Conservation (phyloP, 169 alveolate species). For the Neospora caninum region DNA sequence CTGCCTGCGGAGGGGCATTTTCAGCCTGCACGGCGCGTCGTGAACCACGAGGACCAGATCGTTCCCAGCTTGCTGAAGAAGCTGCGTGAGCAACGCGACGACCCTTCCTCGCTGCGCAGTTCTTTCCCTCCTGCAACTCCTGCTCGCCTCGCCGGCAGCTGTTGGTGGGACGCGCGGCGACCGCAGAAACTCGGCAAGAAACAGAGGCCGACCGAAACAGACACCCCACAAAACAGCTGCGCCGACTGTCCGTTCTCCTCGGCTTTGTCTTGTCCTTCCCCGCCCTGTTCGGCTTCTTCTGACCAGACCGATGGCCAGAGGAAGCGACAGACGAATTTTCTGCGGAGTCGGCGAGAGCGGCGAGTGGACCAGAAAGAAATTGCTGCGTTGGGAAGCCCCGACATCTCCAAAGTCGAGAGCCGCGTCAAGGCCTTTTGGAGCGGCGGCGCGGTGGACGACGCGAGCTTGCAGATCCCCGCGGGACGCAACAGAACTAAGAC, state of each 20-base stretch:
- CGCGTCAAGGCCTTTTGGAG: constrained; percentile 1
- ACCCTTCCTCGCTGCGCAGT: background rate
- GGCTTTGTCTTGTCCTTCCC: no score
- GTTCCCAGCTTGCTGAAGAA: constrained; percentile 25
- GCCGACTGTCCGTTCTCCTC: no score
- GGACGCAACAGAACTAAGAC: no score
- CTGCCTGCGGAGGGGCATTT: no score
- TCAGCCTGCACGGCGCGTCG: no score
- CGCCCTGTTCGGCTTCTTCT: no score
- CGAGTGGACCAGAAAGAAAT: constrained; percentile 10
- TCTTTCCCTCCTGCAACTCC: background rate
- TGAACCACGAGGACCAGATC: constrained; percentile 24
- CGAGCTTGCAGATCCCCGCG: no score
- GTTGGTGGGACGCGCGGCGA: background rate
- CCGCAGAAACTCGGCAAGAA: background rate
- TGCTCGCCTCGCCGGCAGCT: background rate
- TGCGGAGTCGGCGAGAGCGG: constrained; percentile 1
- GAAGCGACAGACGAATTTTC: background rate
- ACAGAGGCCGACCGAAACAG: no score
- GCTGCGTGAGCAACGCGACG: constrained; percentile 5
- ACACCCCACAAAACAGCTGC: no score
- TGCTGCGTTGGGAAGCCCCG: background rate
- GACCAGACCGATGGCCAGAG: no score
- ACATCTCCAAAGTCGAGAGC: background rate
- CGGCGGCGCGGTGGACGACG: background rate